Evolutionary conservation across 1,139 yeast species (phyloP).

Genomic region (Debaryomycetaceae sp.): DNA sequence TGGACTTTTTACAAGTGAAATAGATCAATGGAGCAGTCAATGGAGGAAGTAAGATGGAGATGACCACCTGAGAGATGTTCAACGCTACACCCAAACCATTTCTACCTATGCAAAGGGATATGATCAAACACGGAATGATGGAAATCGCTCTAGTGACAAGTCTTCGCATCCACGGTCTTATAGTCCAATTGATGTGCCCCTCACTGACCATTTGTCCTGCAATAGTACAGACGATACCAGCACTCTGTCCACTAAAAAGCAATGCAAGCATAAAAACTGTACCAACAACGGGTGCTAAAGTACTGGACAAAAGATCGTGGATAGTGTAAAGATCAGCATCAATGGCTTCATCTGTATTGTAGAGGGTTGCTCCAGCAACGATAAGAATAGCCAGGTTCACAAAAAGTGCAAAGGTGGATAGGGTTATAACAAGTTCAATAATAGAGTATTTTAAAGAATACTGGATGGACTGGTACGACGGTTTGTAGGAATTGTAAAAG

Average conservation of each 20-base stretch:
- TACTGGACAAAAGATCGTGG: slow-evolving; percentile 51
- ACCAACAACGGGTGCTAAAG: slow-evolving; percentile 71
- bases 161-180: slow-evolving; percentile 75
- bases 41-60: slow-evolving; percentile 70
- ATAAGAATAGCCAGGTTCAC: slow-evolving; percentile 76
- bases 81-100: slow-evolving; percentile 60
- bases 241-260: slow-evolving; percentile 73
- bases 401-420: slow-evolving; percentile 72
- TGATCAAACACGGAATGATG: slow-evolving; percentile 65
- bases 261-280: slow-evolving; percentile 74
- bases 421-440: slow-evolving; percentile 59
- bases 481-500: slow-evolving; percentile 49
- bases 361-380: slow-evolving; percentile 72
- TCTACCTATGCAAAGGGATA: slow-evolving; percentile 61
- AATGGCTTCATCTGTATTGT: slow-evolving; percentile 58
- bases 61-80: slow-evolving; percentile 73
- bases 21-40: slow-evolving; percentile 75
- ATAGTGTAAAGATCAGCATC: slow-evolving; percentile 76
- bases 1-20: slow-evolving; percentile 60
- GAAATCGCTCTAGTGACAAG: slow-evolving; percentile 68
- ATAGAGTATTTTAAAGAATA: slow-evolving; percentile 68
- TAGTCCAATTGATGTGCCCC: slow-evolving; percentile 74
- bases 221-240: slow-evolving; percentile 83
- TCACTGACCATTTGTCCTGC: slow-evolving; percentile 86
- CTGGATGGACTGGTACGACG: slow-evolving; percentile 60